phyloP scores from a whole-genome alignment of 2,329 filamentous ascomycete genomes.

The Paecilomyces dactylethromorphus region DNA sequence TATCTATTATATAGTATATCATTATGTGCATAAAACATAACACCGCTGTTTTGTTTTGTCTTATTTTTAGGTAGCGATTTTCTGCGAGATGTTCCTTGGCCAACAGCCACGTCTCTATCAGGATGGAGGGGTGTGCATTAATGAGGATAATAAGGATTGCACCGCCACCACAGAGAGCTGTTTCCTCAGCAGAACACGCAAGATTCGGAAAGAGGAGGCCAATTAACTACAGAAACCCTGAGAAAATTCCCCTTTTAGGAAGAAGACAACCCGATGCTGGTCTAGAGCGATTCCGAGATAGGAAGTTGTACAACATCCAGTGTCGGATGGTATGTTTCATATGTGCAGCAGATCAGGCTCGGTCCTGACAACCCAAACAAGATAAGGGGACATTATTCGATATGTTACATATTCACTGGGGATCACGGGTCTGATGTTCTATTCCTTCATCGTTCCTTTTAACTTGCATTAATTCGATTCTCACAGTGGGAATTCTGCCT shows the following conservation, averaged over 20 bases:
- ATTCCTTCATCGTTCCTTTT: neutral
- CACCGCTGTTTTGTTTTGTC: no score
- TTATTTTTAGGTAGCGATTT: no score
- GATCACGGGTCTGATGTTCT: neutral
- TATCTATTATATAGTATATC: no score
- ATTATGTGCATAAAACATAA: no score
- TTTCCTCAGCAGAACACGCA: no score
- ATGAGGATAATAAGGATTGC: no score
- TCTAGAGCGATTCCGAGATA: neutral
- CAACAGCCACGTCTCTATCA: no score
- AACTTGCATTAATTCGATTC: neutral
- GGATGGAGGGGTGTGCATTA: no score
- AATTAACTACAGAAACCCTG: no score
- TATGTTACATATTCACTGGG: neutral
- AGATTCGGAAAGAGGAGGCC: no score
- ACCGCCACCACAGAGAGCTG: no score
- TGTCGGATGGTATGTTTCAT: neutral
- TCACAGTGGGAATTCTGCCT: neutral
- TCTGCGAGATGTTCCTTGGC: no score
- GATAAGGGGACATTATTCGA: neutral
- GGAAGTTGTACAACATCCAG: neutral
- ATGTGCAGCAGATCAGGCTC: neutral
- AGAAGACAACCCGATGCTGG: neutral
- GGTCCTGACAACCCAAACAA: neutral
- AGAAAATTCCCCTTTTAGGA: neutral